phyloP scores from a whole-genome alignment of 2,329 filamentous ascomycete species.

The Ophiostoma ips region DNA sequence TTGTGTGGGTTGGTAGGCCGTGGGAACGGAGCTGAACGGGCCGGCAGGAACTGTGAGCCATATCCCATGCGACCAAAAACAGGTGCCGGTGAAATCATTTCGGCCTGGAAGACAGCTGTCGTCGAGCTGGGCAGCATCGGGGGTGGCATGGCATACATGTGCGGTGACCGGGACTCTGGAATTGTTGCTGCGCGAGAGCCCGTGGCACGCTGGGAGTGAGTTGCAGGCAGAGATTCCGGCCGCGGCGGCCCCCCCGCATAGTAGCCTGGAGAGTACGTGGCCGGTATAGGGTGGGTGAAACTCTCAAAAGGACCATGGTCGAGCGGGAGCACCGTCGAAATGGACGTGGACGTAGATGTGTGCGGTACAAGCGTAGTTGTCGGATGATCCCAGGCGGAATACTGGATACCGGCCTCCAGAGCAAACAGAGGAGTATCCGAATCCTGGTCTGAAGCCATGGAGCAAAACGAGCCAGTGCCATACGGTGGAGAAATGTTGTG shows the following conservation, averaged over 20 bases:
- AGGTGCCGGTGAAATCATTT: slow-evolving; percentile 17
- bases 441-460: slow-evolving; percentile 24
- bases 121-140: not conserved
- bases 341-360: slow-evolving; percentile 17
- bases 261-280: slow-evolving; percentile 30
- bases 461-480: slow-evolving; percentile 25
- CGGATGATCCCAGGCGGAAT: slow-evolving; percentile 28
- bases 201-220: not conserved
- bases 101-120: not conserved
- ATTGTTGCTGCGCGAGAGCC: slow-evolving; percentile 11
- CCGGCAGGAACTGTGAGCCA: slow-evolving; percentile 24
- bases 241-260: slow-evolving; percentile 26
- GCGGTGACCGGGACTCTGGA: not conserved
- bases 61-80: not conserved
- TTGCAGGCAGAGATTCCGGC: slow-evolving; percentile 15
- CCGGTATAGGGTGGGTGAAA: slow-evolving; percentile 28
- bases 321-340: slow-evolving; percentile 29
- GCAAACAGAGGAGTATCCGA: slow-evolving; percentile 24
- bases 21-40: slow-evolving; percentile 22
- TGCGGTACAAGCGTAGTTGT: slow-evolving; percentile 26
- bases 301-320: slow-evolving; percentile 38
- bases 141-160: not conserved
- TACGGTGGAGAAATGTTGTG: slow-evolving; percentile 30
- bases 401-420: slow-evolving; percentile 27
- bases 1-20: slow-evolving; percentile 17